phyloP scores from a whole-genome alignment of 2,329 filamentous ascomycete genomes.

The Fonsecaea monophora region DNA sequence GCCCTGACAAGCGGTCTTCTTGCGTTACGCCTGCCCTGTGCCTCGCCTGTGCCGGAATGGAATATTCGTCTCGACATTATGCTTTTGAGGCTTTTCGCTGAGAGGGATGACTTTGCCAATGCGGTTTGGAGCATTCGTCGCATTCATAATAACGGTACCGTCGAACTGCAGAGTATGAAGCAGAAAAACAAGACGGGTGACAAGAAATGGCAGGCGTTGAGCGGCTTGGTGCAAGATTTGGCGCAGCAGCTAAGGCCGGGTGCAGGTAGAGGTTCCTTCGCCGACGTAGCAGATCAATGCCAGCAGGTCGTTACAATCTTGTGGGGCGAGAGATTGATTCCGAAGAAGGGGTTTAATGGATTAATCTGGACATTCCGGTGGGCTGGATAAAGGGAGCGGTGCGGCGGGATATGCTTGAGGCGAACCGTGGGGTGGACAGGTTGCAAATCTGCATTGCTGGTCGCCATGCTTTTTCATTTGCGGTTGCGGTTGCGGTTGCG shows the following conservation, averaged over 20 bases:
- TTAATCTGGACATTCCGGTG: conserved; percentile 37
- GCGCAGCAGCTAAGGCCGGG: conserved; percentile 13
- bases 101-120: conserved; percentile 26
- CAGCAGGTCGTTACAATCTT: conserved; percentile 23
- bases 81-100: conserved; percentile 32
- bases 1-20: conserved; percentile 34
- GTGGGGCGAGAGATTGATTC: conserved; percentile 31
- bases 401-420: neutral
- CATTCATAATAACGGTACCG: conserved; percentile 23
- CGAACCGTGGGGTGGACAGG: neutral
- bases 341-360: conserved; percentile 31
- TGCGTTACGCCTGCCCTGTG: conserved; percentile 34
- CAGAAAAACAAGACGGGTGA: conserved; percentile 22
- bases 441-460: neutral
- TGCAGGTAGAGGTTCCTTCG: conserved; percentile 5
- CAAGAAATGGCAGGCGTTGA: conserved; percentile 22
- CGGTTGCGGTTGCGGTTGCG: too few relatives aligned
- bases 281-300: conserved; percentile 23
- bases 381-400: conserved; percentile 21
- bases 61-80: conserved; percentile 33
- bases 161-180: conserved; percentile 27
- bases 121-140: conserved; percentile 27
- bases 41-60: conserved; percentile 33
- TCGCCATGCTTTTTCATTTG: neutral
- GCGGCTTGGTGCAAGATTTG: conserved; percentile 21